phyloP scores from a whole-genome alignment of 495 filamentous ascomycete genomes.

The Xylaria palmicola region DNA sequence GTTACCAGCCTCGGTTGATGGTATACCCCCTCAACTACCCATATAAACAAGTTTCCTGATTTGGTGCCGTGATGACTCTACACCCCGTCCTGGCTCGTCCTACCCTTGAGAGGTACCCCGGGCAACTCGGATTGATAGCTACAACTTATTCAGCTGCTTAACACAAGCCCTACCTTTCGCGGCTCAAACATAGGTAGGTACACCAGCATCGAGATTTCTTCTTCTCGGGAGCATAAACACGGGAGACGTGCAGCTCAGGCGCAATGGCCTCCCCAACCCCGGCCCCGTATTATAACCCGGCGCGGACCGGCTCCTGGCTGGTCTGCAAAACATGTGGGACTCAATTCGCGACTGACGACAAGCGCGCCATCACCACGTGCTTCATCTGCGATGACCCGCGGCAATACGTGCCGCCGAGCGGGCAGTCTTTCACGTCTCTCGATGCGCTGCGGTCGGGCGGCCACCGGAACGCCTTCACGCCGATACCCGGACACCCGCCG shows the following conservation, averaged over 20 bases:
- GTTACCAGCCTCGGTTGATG: no score
- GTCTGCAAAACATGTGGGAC: conserved; percentile 71
- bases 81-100: no score
- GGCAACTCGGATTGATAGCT: neutral
- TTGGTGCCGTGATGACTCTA: no score
- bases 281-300: conserved; percentile 19
- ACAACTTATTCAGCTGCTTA: neutral
- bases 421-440: conserved; percentile 62
- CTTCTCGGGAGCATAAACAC: no score
- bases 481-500: conserved; percentile 30
- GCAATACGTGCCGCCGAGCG: conserved; percentile 63
- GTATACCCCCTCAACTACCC: no score
- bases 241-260: neutral
- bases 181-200: neutral
- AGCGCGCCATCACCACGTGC: conserved; percentile 51
- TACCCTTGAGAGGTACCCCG: neutral
- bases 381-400: conserved; percentile 76
- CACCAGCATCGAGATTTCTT: neutral
- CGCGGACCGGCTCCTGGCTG: conserved; percentile 44
- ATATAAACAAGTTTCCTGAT: no score
- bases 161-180: neutral
- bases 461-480: conserved; percentile 45
- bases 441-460: conserved; percentile 26
- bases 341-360: conserved; percentile 56
- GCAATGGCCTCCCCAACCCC: conserved; percentile 18